These are phyloP conservation scores for Diaporthe citriasiana DNA, from an alignment of 2,329 filamentous ascomycete genomes.

Conservation along the genomic window DNA sequence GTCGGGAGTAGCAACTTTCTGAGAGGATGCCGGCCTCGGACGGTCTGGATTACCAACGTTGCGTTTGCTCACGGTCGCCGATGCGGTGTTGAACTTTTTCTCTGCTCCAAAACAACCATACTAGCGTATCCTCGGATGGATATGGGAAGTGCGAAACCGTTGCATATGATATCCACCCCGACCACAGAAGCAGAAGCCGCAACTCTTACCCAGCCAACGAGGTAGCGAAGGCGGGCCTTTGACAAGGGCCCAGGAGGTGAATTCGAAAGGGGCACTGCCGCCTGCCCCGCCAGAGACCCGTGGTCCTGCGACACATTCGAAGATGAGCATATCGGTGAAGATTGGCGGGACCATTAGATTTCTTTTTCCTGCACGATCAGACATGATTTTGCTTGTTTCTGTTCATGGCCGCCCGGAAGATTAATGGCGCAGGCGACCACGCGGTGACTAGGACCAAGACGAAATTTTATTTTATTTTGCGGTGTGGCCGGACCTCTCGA, in stretches of 20 bases:
- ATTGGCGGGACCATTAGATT: conserved; percentile 47
- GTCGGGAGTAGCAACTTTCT: conserved; percentile 38
- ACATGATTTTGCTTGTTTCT: conserved; percentile 46
- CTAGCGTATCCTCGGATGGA: conserved; percentile 39
- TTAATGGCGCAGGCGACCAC: conserved; percentile 51
- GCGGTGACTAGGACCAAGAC: conserved; percentile 49
- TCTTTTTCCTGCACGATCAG: conserved; percentile 46
- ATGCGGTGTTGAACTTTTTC: conserved; percentile 28
- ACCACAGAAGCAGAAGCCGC: conserved; percentile 36
- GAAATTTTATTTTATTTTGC: conserved; percentile 43
- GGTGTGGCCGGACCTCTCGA: conserved; percentile 34
- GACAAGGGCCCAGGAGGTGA: conserved; percentile 29
- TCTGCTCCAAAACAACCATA: conserved; percentile 37
- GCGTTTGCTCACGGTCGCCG: conserved; percentile 39
- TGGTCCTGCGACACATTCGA: conserved; percentile 26
- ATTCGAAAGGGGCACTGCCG: conserved; percentile 20
- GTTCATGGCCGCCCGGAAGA: conserved; percentile 55
- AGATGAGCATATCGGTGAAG: conserved; percentile 50
- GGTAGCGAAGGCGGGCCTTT: conserved; percentile 27
- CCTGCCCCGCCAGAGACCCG: conserved; percentile 20
- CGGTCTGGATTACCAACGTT: conserved; percentile 34
- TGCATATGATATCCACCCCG: conserved; percentile 37
- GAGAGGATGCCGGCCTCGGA: conserved; percentile 18
- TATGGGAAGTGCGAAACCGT: conserved; percentile 33
- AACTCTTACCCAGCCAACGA: conserved; percentile 37